Percentiles rank a stretch among this genome's conserved stretches.
Conservation (phyloP, 2,329 filamentous ascomycete species). For the Exophiala aquamarina region DNA sequence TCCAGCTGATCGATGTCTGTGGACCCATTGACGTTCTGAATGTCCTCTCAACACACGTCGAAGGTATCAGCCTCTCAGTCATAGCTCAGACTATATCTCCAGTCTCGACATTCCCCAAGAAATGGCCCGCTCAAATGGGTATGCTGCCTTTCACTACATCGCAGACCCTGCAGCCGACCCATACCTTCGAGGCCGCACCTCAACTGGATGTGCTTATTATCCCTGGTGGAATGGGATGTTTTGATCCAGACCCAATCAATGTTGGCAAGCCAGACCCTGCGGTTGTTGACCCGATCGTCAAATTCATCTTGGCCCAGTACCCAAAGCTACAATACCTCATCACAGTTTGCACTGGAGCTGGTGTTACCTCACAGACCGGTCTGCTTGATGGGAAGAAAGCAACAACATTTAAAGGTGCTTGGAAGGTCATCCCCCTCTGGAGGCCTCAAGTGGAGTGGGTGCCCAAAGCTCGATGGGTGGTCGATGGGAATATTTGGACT, state of each 20-base stretch:
- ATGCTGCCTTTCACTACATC: slow-evolving; percentile 15
- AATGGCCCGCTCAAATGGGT: slow-evolving; percentile 10
- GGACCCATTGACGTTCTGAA: slow-evolving; percentile 50
- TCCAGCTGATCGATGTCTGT: slow-evolving; percentile 42
- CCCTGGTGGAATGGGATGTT: slow-evolving; percentile 59
- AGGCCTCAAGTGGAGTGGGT: slow-evolving; percentile 60
- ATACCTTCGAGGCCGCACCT: slow-evolving; percentile 42
- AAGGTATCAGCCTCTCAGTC: slow-evolving; percentile 7
- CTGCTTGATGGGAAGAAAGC: slow-evolving; percentile 60
- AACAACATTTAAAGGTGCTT: slow-evolving; percentile 60
- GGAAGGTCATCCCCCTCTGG: slow-evolving; percentile 47
- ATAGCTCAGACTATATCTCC: slow-evolving; percentile 4
- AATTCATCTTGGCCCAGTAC: slow-evolving; percentile 4
- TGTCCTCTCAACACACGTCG: slow-evolving; percentile 20
- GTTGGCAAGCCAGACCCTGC: slow-evolving; percentile 3
- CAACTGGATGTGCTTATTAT: slow-evolving; percentile 60
- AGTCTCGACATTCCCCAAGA: slow-evolving; percentile 4
- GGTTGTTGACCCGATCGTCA: slow-evolving; percentile 9
- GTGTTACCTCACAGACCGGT: slow-evolving; percentile 58
- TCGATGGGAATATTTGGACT: slow-evolving; percentile 66
- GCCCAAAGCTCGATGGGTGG: slow-evolving; percentile 60
- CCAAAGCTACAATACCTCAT: slow-evolving; percentile 36
- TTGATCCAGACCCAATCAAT: slow-evolving; percentile 1
- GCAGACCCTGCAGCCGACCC: slow-evolving; percentile 47
- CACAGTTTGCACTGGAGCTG: slow-evolving; percentile 66